These are phyloP conservation scores for Neoarthrinium moseri DNA, from an alignment of 2,329 filamentous ascomycete species.

Conservation along the genomic window DNA sequence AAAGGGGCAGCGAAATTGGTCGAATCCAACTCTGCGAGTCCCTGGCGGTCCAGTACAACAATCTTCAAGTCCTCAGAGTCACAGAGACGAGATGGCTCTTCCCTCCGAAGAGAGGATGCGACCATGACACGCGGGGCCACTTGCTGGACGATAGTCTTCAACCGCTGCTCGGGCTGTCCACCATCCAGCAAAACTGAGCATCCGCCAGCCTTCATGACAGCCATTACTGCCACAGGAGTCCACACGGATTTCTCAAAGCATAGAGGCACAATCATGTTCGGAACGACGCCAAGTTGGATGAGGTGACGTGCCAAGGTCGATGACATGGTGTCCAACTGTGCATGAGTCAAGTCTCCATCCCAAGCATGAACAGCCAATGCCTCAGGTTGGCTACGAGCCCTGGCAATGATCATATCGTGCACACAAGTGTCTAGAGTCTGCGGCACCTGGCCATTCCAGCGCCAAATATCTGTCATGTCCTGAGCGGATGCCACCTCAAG, in stretches of 20 bases:
- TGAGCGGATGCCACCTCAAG: no score
- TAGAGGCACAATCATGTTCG: background rate
- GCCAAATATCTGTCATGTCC: conserved; percentile 37
- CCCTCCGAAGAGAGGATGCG: no score
- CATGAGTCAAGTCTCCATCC: background rate
- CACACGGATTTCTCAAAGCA: conserved; percentile 5
- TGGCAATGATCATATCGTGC: conserved; percentile 40
- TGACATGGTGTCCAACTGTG: background rate
- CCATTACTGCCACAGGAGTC: background rate
- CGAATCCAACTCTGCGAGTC: no score
- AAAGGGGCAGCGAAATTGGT: no score
- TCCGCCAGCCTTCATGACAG: background rate
- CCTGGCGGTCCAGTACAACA: no score
- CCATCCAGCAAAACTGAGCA: background rate
- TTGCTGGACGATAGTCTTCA: no score
- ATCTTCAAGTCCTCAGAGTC: no score
- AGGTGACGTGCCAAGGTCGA: background rate
- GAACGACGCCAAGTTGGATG: background rate
- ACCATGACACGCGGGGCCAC: no score
- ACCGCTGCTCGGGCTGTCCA: background rate
- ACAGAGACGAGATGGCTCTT: no score
- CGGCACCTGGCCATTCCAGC: conserved; percentile 42
- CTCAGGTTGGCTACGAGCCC: background rate
- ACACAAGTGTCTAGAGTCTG: conserved; percentile 40
- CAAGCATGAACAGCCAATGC: background rate